phyloP scores from a whole-genome alignment of 1,284 basidiomycete genomes.

The Boletus sp. region DNA sequence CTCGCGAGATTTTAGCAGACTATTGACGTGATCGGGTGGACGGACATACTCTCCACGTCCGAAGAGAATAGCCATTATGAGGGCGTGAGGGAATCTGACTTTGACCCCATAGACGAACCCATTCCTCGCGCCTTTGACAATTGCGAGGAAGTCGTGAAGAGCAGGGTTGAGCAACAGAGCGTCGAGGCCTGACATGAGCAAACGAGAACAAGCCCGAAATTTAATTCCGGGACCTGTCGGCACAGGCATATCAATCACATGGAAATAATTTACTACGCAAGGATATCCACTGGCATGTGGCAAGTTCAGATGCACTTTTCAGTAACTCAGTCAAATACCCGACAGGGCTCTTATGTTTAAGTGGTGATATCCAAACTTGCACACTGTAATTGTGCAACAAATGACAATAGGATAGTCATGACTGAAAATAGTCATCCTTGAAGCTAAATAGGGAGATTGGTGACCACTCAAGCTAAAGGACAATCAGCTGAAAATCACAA shows the following conservation, averaged over 20 bases:
- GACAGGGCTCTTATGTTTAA: background rate
- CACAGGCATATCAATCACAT: slow-evolving; percentile 27
- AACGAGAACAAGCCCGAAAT: slow-evolving; percentile 1
- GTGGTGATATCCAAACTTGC: background rate
- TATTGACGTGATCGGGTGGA: background rate
- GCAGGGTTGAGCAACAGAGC: slow-evolving; percentile 57
- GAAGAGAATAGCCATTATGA: slow-evolving; percentile 98
- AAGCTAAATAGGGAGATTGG: slow-evolving; percentile 37
- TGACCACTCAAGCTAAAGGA: slow-evolving; percentile 38
- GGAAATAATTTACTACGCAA: background rate
- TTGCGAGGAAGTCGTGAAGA: slow-evolving; percentile 86
- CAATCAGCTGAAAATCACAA: slow-evolving; percentile 4
- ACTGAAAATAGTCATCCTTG: slow-evolving; percentile 38
- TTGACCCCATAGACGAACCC: slow-evolving; percentile 91
- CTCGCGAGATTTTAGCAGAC: slow-evolving; percentile 13
- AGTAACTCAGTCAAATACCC: background rate
- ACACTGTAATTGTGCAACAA: slow-evolving; percentile 6
- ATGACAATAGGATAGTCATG: background rate
- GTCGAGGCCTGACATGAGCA: slow-evolving; percentile 32
- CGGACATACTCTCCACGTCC: slow-evolving; percentile 76
- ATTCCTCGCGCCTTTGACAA: slow-evolving; percentile 94
- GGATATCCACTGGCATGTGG: no score
- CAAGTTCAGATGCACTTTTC: no score
- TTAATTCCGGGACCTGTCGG: background rate
- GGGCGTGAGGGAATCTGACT: slow-evolving; percentile 96